Evolutionary conservation across 768 basidiomycete genomes (phyloP), one percentile per base, ranked within the genome.

Genomic region (Artomyces pyxidatus): DNA sequence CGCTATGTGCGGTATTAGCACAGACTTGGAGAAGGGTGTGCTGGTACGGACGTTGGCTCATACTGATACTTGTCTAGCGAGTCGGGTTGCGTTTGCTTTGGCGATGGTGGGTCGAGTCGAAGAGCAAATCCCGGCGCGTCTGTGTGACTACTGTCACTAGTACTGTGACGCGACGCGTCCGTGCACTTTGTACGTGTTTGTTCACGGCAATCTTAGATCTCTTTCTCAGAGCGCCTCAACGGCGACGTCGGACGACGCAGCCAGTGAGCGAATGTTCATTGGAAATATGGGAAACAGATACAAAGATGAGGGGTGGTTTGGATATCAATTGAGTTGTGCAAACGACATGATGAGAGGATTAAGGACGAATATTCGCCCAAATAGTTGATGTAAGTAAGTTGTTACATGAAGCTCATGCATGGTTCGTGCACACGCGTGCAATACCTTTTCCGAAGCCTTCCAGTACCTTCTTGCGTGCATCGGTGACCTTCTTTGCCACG

Each of bases 401-500:
- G n/a, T n/a, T n/a, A n/a, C n/a, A n/a, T n/a, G n/a, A n/a, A n/a
- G n/a, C n/a, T 51, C 39, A 65, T 42, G 62, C 53, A 46, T 64
- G 60, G 25, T 65, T 68, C 30, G 70, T 64, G 57, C 67, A 69
- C 40, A 84, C 62, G 43, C 77, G 78, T n/a, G 63, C 58, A 48
- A 85, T 71, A 16, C 88, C 87, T 60, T 83, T 88, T 25, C 78
- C 81, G 37, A 82, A 68, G 23, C 86, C 87, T 48, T 86, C 85
- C 19, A 80, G 63, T 6, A 83, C 76, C 63, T 80, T 85, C 63
- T 77, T 85, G 37, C 83, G 80, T 3, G 87, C 68, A 23, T 91
- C 87, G 6, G 71, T 75, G 32, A 84, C 64, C 57, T 71, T 84
- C 68, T 85, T 87, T 11, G 76, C 77, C 23, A 83, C 64, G 19